Evolutionary conservation across 2,329 filamentous ascomycete genomes (phyloP).

Genomic region (Alternaria rosae): DNA sequence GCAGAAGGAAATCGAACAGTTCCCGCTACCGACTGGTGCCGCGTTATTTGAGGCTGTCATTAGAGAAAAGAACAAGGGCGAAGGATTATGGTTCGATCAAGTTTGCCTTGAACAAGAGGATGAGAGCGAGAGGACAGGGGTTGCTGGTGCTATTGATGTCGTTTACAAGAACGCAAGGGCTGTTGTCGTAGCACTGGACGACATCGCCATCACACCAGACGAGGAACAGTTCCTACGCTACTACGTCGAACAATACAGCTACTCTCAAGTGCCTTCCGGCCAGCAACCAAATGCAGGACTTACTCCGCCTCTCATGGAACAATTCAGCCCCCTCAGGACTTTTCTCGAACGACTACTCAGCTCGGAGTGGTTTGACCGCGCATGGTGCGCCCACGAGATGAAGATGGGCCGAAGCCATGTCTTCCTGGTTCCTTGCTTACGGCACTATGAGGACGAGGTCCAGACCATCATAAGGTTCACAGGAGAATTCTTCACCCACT

Average conservation of each 20-base stretch:
- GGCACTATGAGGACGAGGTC: constrained; percentile 28
- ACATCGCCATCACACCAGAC: constrained; percentile 46
- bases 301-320: constrained; percentile 42
- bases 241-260: constrained; percentile 50
- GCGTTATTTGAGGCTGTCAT: constrained; percentile 53
- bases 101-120: constrained; percentile 55
- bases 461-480: constrained; percentile 50
- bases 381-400: constrained; percentile 57
- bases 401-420: constrained; percentile 50
- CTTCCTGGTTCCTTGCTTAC: constrained; percentile 51
- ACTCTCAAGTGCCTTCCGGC: constrained; percentile 23
- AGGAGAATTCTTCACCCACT: constrained; percentile 51
- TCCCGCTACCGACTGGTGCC: constrained; percentile 49
- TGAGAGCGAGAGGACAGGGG: constrained; percentile 49
- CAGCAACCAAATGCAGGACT: constrained; percentile 37
- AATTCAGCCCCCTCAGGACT: constrained; percentile 27
- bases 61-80: constrained; percentile 46
- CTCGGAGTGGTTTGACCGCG: constrained; percentile 55
- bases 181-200: constrained; percentile 54
- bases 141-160: constrained; percentile 52
- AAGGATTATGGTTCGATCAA: constrained; percentile 57
- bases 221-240: constrained; percentile 49
- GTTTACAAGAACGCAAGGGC: constrained; percentile 53
- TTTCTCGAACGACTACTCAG: constrained; percentile 49
- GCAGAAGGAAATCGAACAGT: constrained; percentile 44